Evolutionary conservation across 495 filamentous ascomycete genomes (phyloP).

Genomic region (Neurospora tetraspora): DNA sequence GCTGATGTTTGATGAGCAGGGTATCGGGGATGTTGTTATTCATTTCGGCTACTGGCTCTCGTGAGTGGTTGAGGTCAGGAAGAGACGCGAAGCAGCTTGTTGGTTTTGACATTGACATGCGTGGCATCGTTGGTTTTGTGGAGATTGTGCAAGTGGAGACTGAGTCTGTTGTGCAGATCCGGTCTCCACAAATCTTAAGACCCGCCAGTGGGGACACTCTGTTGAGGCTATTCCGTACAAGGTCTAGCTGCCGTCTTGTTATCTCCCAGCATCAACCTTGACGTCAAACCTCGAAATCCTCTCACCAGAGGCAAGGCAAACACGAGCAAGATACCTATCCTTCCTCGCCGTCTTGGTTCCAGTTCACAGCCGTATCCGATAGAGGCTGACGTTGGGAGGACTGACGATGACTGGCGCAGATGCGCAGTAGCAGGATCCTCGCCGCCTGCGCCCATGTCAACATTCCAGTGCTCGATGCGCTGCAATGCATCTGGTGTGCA

Average conservation of each 20-base stretch:
- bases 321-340: neutral
- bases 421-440: neutral
- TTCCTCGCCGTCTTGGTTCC: neutral
- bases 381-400: neutral
- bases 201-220: neutral
- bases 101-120: neutral
- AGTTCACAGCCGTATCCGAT: neutral
- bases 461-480: neutral
- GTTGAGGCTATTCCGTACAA: neutral
- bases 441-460: neutral
- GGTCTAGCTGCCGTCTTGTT: neutral
- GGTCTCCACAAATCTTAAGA: neutral
- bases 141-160: neutral
- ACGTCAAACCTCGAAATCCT: neutral
- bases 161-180: neutral
- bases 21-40: neutral
- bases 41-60: neutral
- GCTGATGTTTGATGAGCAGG: neutral
- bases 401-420: neutral
- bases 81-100: too few species aligned
- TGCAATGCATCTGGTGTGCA: neutral
- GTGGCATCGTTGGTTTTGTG: neutral
- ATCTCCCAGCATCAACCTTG: neutral
- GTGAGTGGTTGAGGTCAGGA: neutral
- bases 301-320: neutral